A percentile compares a stretch with the other conserved stretches of the same genome.
Evolutionary conservation across 768 basidiomycete genomes (phyloP).

Genomic region (Leccinum subgranulosum): DNA sequence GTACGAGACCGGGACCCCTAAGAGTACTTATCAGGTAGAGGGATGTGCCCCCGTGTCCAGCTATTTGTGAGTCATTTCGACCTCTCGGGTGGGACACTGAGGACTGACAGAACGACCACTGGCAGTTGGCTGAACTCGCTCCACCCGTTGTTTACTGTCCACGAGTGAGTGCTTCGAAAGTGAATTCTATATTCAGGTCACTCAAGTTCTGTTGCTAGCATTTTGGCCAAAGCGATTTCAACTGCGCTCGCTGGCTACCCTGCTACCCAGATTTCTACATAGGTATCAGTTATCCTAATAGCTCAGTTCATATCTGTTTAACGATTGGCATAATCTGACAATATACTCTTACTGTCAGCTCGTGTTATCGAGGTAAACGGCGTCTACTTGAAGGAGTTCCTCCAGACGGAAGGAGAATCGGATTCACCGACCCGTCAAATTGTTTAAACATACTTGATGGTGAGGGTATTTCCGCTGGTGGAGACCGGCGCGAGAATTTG

Average conservation of each 20-base stretch:
- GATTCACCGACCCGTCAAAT: too few species aligned
- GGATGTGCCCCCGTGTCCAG: slow-evolving; percentile 62
- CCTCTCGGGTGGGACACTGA: background rate
- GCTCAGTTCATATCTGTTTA: background rate
- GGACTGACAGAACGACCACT: background rate
- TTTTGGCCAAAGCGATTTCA: slow-evolving; percentile 50
- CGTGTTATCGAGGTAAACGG: slow-evolving; percentile 24
- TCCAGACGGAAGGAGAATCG: too few species aligned
- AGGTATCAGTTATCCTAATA: background rate
- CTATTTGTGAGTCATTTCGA: slow-evolving; percentile 50
- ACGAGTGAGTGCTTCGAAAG: slow-evolving; percentile 42
- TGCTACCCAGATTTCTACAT: slow-evolving; percentile 9
- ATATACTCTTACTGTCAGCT: too few species aligned
- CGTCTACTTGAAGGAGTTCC: too few species aligned
- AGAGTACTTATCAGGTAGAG: slow-evolving; percentile 48
- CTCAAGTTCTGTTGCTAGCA: slow-evolving; percentile 29
- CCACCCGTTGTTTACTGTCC: slow-evolving; percentile 62
- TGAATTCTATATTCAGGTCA: background rate
- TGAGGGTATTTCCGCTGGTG: too few species aligned
- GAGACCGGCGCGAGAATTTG: too few species aligned
- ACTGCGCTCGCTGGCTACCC: slow-evolving; percentile 39
- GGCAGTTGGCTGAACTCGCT: slow-evolving; percentile 64
- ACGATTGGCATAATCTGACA: too few species aligned
- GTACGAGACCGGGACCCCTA: slow-evolving; percentile 56
- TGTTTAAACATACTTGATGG: too few species aligned